Conservation (phyloP, 75 land plant genomes). For the Selaginella moellendorffii region DNA sequence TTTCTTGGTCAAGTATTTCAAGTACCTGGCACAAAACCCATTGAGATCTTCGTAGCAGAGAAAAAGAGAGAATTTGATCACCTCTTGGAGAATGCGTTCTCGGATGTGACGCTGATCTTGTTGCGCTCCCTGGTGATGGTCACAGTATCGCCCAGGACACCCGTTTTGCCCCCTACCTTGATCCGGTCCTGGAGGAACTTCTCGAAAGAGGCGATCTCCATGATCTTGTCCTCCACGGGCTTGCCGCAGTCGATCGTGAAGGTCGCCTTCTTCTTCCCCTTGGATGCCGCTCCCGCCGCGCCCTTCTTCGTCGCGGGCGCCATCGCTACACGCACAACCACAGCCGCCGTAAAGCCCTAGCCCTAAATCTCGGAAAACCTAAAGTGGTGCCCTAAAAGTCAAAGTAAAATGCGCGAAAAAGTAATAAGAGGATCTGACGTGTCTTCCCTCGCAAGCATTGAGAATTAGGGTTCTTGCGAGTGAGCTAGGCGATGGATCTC, state of each 20-base stretch:
- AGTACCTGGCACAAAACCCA: slow-evolving; percentile 26
- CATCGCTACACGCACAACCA: not conserved
- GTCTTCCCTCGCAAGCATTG: no score
- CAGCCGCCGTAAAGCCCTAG: not conserved
- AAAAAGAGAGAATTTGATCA: slow-evolving; percentile 5
- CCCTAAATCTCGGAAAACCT: not conserved
- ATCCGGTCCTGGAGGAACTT: slow-evolving; percentile 71
- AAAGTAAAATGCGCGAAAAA: no score
- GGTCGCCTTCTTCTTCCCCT: slow-evolving; percentile 43
- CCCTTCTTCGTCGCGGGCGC: not conserved
- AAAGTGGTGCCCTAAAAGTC: no score
- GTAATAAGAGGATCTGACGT: no score
- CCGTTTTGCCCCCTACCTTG: slow-evolving; percentile 71
- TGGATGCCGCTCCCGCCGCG: not conserved
- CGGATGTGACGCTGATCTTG: slow-evolving; percentile 33
- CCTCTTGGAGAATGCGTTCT: slow-evolving; percentile 60
- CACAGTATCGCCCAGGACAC: slow-evolving; percentile 41
- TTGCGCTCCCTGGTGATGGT: not conserved
- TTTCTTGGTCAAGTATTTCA: slow-evolving; percentile 61
- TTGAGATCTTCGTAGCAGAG: not conserved
- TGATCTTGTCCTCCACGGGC: slow-evolving; percentile 72
- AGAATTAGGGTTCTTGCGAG: no score
- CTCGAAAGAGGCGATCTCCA: slow-evolving; percentile 79
- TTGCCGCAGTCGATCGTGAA: slow-evolving; percentile 62
- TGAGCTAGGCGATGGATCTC: no score